Percentiles rank a stretch among this genome's conserved stretches.
phyloP scores from a whole-genome alignment of 2,329 filamentous ascomycete genomes.

The Xenosphaeropsis pyriputrescens region DNA sequence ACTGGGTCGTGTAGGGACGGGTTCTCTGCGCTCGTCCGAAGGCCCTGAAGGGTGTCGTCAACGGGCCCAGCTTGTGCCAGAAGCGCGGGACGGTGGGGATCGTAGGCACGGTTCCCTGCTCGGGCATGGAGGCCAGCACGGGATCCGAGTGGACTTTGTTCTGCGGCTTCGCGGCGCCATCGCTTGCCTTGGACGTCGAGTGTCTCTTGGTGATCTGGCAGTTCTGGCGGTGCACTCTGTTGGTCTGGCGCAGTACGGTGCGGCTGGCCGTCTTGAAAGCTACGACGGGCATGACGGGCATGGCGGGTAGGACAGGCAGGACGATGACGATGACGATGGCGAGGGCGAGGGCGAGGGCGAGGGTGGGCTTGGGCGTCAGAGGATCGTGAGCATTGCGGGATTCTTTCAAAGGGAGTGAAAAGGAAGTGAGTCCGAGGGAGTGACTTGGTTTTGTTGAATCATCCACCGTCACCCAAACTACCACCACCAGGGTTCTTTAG shows the following conservation, averaged over 20 bases:
- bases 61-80: slow-evolving; percentile 42
- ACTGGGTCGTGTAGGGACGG: slow-evolving; percentile 66
- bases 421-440: no score
- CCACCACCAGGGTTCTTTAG: no score
- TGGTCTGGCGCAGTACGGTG: background rate
- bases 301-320: no score
- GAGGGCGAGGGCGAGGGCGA: no score
- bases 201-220: background rate
- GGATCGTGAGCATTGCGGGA: no score
- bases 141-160: slow-evolving; percentile 1
- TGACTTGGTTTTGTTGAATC: no score
- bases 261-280: background rate
- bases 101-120: slow-evolving; percentile 24
- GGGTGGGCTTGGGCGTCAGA: no score
- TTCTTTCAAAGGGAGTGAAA: no score
- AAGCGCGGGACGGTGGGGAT: slow-evolving; percentile 14
- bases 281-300: background rate
- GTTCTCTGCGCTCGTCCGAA: slow-evolving; percentile 60
- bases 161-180: background rate
- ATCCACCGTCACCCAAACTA: no score
- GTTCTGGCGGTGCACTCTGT: background rate
- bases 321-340: no score
- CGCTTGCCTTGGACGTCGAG: background rate
- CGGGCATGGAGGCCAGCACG: slow-evolving; percentile 21
- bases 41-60: slow-evolving; percentile 35